Evolutionary conservation across 2,329 filamentous ascomycete genomes (phyloP).

Genomic region (Diaporthe sp.): DNA sequence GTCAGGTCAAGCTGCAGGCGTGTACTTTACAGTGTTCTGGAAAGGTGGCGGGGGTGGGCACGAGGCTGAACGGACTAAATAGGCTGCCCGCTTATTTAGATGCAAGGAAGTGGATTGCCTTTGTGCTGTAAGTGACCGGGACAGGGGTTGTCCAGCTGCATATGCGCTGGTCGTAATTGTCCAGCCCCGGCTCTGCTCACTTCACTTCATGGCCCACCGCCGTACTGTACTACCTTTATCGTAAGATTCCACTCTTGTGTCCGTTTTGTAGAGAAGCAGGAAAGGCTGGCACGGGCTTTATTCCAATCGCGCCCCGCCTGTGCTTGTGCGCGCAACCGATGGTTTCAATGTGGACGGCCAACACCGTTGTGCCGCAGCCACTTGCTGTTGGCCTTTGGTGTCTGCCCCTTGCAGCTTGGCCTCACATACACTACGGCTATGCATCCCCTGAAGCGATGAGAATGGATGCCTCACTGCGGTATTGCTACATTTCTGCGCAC

Average conservation of each 20-base stretch:
- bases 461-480: neutral
- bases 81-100: neutral
- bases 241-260: too few relatives aligned
- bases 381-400: neutral
- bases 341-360: neutral
- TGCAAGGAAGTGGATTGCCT: constrained; percentile 12
- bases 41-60: constrained; percentile 29
- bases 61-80: constrained; percentile 21
- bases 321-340: neutral
- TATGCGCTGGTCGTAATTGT: neutral
- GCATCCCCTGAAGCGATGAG: neutral
- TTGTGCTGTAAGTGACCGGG: constrained; percentile 15
- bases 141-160: constrained; percentile 15
- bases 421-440: neutral
- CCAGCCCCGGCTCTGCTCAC: neutral
- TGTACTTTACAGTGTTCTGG: neutral
- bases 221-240: neutral
- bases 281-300: neutral
- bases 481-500: neutral
- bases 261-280: neutral
- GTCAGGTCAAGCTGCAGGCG: neutral
- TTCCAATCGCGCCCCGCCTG: neutral
- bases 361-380: neutral
- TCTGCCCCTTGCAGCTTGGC: neutral
- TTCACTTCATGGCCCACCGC: neutral